These are phyloP conservation scores for Mycena sanguinolenta DNA, from an alignment of 768 basidiomycete species.

Conservation along the genomic window DNA sequence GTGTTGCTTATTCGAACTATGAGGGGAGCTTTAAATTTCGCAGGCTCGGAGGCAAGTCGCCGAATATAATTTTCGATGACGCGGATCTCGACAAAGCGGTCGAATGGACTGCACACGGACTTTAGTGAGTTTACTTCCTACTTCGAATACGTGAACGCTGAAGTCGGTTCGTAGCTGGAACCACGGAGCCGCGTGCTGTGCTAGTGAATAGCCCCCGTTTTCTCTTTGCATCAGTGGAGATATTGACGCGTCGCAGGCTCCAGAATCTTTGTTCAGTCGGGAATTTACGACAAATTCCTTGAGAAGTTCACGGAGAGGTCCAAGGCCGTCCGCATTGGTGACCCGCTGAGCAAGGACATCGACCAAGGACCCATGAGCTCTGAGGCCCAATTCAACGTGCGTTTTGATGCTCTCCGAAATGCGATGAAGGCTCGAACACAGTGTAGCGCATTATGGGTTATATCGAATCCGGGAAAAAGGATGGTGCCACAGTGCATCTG, in stretches of 20 bases:
- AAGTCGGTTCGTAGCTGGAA: slow-evolving; percentile 27
- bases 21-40: not conserved
- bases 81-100: slow-evolving; percentile 71
- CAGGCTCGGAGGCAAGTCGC: slow-evolving; percentile 75
- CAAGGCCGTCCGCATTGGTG: slow-evolving; percentile 56
- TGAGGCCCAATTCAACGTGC: slow-evolving; percentile 60
- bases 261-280: slow-evolving; percentile 68
- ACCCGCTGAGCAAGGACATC: slow-evolving; percentile 57
- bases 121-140: slow-evolving; percentile 58
- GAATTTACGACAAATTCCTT: slow-evolving; percentile 71
- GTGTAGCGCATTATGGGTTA: slow-evolving; percentile 69
- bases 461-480: slow-evolving; percentile 69
- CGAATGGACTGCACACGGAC: slow-evolving; percentile 69
- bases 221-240: slow-evolving; percentile 42
- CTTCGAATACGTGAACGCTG: not conserved
- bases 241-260: slow-evolving; percentile 68
- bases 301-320: slow-evolving; percentile 54
- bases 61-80: slow-evolving; percentile 72
- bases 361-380: slow-evolving; percentile 65
- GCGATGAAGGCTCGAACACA: not conserved
- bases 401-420: slow-evolving; percentile 28
- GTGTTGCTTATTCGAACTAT: not conserved
- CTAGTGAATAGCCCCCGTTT: slow-evolving; percentile 1
- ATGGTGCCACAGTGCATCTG: slow-evolving; percentile 69
- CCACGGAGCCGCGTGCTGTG: slow-evolving; percentile 27